Conservation (phyloP, 148 eudicot species). For the Chenopodium album region DNA sequence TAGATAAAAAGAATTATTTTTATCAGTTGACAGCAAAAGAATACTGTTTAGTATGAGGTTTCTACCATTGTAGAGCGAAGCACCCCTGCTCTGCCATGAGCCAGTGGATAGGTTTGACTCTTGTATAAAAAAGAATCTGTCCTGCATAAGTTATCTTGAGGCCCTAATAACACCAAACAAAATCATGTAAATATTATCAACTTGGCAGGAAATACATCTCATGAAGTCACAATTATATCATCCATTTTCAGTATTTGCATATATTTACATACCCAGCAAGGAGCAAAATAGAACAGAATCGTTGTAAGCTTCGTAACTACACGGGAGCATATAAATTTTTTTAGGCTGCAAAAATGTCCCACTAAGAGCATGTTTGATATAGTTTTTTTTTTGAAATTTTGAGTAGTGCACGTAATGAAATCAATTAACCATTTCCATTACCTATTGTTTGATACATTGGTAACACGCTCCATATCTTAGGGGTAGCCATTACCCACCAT, state of each 20-base stretch:
- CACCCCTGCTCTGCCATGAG: conserved; percentile 36
- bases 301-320: not conserved
- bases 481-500: too few species aligned
- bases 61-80: conserved; percentile 46
- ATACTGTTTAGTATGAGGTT: conserved; percentile 9
- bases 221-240: not conserved
- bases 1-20: not conserved
- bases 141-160: conserved; percentile 27
- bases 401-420: not conserved
- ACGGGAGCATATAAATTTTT: not conserved
- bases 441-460: too few species aligned
- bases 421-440: not conserved
- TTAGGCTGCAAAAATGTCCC: not conserved
- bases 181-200: not conserved
- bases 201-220: not conserved
- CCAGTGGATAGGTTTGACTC: conserved; percentile 32
- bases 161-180: conserved; percentile 31
- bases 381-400: too few species aligned
- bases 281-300: not conserved
- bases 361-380: not conserved
- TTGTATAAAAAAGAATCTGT: conserved; percentile 38
- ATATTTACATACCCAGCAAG: not conserved
- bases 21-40: conserved; percentile 6
- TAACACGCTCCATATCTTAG: too few species aligned
- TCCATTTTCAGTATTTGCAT: not conserved